Base-by-base conservation (phyloP, 2,329 filamentous ascomycete species). In the Davidsoniella neocaledoniae region DNA sequence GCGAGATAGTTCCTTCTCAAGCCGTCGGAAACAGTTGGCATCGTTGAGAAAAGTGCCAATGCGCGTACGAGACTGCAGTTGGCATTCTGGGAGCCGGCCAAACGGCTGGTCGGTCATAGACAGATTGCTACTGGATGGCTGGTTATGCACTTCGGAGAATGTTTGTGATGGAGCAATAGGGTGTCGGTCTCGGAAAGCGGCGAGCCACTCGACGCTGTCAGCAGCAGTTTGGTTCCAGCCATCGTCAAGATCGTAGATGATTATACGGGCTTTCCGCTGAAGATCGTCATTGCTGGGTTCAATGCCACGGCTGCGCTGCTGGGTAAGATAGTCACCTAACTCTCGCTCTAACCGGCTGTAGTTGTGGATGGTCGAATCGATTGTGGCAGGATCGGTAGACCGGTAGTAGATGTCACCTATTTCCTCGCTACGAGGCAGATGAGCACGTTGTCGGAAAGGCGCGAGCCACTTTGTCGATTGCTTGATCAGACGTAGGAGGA, bases 201-300 rank as follows among this genome's bases (percentile, higher is more conserved):
- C 59, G 1, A 80, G 63, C 71, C 75, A 78, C 3, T 65, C 60
- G 2, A 63, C 55, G 53, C 76, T 74, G 54, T 81, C 76, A 2
- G 75, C 73, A 0, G 70, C 71, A 1, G 76, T 81, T 57, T 79
- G 76, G 54, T 79, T 79, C 75, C 76, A 79, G 8, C 69, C 70
- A 55, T 80, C 76, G 48, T 79, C 74, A 52, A 68, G 71, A 43
- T 77, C 74, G 60, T 77, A 79, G 19, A 80, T 75, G 56, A 79
- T 76, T 47, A 77, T 66, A 54, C 77, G 70, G 19, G 75, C 76
- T 56, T 77, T 66, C 25, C 63, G 64, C 56, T 78, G 76, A 38
- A 81, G 59, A 43, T 74, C 71, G 2, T 67, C 67, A 53, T 80
- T 73, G 0, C 67, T 67, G 0, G 73, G 71, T 44, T 72, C 67